Evolutionary conservation across 768 basidiomycete species (phyloP).

Genomic region (Heimioporus sp.): DNA sequence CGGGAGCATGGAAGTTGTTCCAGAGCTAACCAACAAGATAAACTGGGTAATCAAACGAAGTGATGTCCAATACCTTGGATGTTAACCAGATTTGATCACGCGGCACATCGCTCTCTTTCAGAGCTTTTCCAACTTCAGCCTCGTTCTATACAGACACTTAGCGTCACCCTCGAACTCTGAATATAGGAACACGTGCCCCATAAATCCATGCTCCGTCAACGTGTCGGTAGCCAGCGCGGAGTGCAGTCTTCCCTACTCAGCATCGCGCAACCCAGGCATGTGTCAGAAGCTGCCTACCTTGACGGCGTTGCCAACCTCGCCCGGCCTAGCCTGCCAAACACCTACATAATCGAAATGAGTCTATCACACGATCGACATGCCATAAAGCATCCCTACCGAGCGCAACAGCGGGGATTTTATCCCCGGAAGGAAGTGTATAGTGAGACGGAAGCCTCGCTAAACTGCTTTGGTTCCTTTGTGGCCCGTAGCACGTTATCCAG

Average conservation of each 20-base stretch:
- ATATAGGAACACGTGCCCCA: constrained; percentile 37
- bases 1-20: constrained; percentile 74
- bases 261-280: not conserved
- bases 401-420: constrained; percentile 65
- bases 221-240: constrained; percentile 64
- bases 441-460: constrained; percentile 39
- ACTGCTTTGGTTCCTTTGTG: constrained; percentile 20
- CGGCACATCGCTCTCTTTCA: constrained; percentile 56
- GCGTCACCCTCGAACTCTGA: not conserved
- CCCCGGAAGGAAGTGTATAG: constrained; percentile 63
- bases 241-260: constrained; percentile 41
- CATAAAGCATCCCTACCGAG: constrained; percentile 41
- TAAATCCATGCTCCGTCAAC: constrained; percentile 78
- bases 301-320: constrained; percentile 67
- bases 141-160: constrained; percentile 50
- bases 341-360: constrained; percentile 35
- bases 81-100: constrained; percentile 69
- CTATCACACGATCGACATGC: not conserved
- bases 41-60: not conserved
- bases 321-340: constrained; percentile 57
- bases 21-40: constrained; percentile 47
- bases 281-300: constrained; percentile 37
- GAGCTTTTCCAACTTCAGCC: constrained; percentile 62
- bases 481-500: constrained; percentile 16
- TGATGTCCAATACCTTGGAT: constrained; percentile 41